Conservation (phyloP, 768 basidiomycete genomes). For the Suillus weaverae region DNA sequence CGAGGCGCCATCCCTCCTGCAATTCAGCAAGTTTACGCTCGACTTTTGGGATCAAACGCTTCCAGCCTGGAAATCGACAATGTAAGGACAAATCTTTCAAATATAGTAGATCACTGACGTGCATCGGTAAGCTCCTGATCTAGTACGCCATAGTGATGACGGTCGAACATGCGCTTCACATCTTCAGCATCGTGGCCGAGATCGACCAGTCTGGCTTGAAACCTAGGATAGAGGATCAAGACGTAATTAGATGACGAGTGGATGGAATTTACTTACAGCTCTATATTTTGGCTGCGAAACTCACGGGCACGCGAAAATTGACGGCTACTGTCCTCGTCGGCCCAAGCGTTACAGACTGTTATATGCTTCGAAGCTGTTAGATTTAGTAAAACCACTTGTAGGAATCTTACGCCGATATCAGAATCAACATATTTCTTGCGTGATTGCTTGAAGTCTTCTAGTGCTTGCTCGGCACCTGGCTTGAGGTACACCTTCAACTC, state of each 20-base stretch:
- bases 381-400: neutral
- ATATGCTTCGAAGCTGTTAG: neutral
- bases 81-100: too few species aligned
- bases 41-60: neutral
- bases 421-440: conserved; percentile 14
- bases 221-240: neutral
- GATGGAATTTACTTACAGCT: neutral
- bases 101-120: neutral
- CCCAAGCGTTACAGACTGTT: neutral
- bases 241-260: neutral
- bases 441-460: conserved; percentile 26
- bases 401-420: neutral
- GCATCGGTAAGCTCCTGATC: conserved; percentile 1
- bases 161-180: neutral
- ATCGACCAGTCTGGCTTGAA: neutral
- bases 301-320: neutral
- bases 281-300: neutral
- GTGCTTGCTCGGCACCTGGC: conserved; percentile 23
- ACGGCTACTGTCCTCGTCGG: neutral
- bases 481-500: conserved; percentile 17
- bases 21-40: neutral
- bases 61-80: neutral
- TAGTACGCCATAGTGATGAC: neutral
- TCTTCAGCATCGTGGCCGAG: neutral
- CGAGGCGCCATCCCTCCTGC: neutral